Base-by-base conservation (phyloP, 2,329 filamentous ascomycete genomes). In the Alternaria tenuissima region DNA sequence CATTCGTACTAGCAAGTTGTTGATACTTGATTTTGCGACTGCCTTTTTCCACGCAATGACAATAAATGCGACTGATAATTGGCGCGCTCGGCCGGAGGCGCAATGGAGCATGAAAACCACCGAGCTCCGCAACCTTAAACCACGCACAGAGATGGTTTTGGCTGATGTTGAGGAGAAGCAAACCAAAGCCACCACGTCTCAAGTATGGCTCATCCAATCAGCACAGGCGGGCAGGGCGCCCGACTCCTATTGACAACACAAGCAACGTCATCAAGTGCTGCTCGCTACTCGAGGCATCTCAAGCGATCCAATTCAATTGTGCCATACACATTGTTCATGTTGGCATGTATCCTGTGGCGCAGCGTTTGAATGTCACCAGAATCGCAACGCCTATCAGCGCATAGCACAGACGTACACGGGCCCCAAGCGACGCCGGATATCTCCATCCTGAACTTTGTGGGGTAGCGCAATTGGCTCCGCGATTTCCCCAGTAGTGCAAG, bases 381-480 rank as follows among this genome's bases (percentile, higher is more conserved):
- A 20, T 18, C 28, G 24, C 18, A 46, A 24, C 11, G 34, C 42
- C n/a, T 34, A 41, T 47, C 44, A 38, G 26, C 18, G 28, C 36
- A 18, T n/a, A 53, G 16, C 46, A 36, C 14, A 18, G 26, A 41
- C 14, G 24, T 47, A 18, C 24, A 51, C 16, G 44, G 46, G 24
- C 41, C 39, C 20, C 24, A 8, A 32, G 44, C 26, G 38, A 34
- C 55, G 26, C 38, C 46, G 32, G 46, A 38, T 30, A 26, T 22
- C 32, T 43, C 26, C 34, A 24, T 44, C 9, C 46, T 28, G 34
- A 49, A 44, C 38, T 51, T 56, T 51, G 32, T 55, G 39, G 53
- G 52, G 26, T 59, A 59, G 57, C 39, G 46, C 18, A 7, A 44
- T 39, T 39, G 57, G 52, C 57, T 55, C 57, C 52, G 39, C 52